Conservation (phyloP, 2,329 filamentous ascomycete species). For the Trichophyton verrucosum region DNA sequence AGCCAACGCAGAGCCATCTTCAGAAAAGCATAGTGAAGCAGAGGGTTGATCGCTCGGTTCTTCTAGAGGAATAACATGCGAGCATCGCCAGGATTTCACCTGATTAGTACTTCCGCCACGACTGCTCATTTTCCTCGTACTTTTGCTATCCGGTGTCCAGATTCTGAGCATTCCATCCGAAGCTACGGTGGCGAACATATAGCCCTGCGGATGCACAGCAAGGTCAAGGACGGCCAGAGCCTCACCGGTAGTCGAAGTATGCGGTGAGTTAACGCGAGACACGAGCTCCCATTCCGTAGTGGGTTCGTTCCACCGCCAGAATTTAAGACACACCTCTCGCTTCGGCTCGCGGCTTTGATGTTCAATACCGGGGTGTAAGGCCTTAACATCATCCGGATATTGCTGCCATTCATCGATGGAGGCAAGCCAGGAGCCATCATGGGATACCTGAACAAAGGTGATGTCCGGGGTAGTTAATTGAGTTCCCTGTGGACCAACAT, state of each 20-base stretch:
- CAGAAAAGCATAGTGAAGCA: constrained; percentile 63
- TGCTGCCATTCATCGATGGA: constrained; percentile 88
- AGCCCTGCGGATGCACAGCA: constrained; percentile 53
- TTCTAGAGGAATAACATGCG: constrained; percentile 42
- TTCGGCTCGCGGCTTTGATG: background rate
- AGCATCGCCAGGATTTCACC: constrained; percentile 63
- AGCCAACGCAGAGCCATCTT: constrained; percentile 74
- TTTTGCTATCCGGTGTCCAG: constrained; percentile 58
- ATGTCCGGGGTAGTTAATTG: constrained; percentile 67
- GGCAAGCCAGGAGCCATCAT: constrained; percentile 77
- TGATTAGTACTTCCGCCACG: constrained; percentile 49
- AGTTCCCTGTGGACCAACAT: constrained; percentile 57
- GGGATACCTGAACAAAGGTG: constrained; percentile 60
- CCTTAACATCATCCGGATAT: constrained; percentile 53
- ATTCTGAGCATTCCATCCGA: constrained; percentile 64
- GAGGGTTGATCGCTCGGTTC: constrained; percentile 27
- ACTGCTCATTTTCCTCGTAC: constrained; percentile 33
- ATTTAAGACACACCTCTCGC: constrained; percentile 72
- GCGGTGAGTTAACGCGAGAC: constrained; percentile 72
- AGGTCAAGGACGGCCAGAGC: constrained; percentile 57
- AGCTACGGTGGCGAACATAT: constrained; percentile 74
- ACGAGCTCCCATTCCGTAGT: constrained; percentile 57
- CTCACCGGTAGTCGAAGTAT: constrained; percentile 44
- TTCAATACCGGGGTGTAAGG: constrained; percentile 32
- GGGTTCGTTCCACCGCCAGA: constrained; percentile 60